A percentile compares a stretch with the other conserved stretches of the same genome.
Conservation (phyloP, 257 asterid genomes). For the Ehretia macrophylla region DNA sequence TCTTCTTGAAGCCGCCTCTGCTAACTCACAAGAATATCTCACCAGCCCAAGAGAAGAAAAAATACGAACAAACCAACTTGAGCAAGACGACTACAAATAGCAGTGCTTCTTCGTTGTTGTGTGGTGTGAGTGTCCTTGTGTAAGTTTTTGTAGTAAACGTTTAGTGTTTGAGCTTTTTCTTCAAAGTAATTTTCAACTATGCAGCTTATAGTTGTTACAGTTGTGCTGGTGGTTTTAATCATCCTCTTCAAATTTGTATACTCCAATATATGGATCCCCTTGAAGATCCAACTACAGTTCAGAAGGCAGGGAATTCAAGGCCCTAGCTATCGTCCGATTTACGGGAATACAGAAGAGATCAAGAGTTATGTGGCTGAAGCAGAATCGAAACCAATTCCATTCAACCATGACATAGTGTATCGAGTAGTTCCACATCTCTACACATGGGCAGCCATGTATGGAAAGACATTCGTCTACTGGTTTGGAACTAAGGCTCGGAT, state of each 20-base stretch:
- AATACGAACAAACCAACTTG: no score
- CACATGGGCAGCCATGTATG: constrained; percentile 14
- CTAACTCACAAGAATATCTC: no score
- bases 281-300: constrained; percentile 9
- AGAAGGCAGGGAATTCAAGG: constrained; percentile 11
- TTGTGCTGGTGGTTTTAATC: constrained; percentile 6
- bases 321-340: constrained; percentile 3
- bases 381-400: constrained; percentile 4
- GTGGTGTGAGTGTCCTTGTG: no score
- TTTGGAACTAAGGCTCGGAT: constrained; percentile 10
- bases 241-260: constrained; percentile 5
- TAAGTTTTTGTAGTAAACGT: no score
- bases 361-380: constrained; percentile 7
- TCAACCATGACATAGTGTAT: constrained; percentile 13
- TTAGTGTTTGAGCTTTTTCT: no score
- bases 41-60: no score
- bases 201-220: neutral
- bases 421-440: constrained; percentile 7
- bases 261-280: constrained; percentile 7
- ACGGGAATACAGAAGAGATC: constrained; percentile 10
- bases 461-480: constrained; percentile 16
- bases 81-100: no score
- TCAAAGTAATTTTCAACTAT: constrained; percentile 1
- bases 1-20: no score
- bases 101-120: no score